Conservation (phyloP, 2,329 filamentous ascomycete genomes). For the Microcera coccophila region DNA sequence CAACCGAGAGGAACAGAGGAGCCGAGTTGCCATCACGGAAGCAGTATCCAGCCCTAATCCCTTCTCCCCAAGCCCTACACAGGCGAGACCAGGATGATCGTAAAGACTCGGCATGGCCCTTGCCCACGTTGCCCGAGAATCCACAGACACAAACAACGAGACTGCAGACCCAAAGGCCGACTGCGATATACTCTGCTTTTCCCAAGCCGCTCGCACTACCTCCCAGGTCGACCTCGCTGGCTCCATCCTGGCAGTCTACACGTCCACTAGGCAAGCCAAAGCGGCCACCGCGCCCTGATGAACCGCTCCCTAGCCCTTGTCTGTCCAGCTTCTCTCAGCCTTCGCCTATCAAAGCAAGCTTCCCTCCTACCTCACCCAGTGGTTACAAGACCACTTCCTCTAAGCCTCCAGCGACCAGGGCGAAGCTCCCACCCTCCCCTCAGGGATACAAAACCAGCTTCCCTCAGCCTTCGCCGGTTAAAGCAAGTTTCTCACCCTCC, state of each 20-base stretch:
- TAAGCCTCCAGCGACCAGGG: no score
- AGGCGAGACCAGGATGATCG: constrained; percentile 20
- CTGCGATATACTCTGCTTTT: constrained; percentile 40
- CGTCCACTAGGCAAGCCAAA: constrained; percentile 23
- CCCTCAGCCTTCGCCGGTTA: constrained; percentile 11
- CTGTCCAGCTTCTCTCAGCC: constrained; percentile 13
- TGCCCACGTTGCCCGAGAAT: constrained; percentile 25
- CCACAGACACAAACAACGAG: no score
- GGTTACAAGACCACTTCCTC: constrained; percentile 8
- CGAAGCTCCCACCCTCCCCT: no score
- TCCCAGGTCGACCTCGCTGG: constrained; percentile 26
- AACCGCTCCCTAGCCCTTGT: constrained; percentile 23
- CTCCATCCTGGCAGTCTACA: constrained; percentile 29
- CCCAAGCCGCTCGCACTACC: constrained; percentile 37
- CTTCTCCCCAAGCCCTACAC: constrained; percentile 26
- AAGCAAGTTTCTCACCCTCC: constrained; percentile 13
- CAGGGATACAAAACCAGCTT: no score
- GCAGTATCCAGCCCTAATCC: constrained; percentile 32
- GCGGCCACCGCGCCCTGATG: constrained; percentile 29
- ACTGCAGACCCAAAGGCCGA: constrained; percentile 20
- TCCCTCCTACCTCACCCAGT: constrained; percentile 15
- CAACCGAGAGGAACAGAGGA: constrained; percentile 5
- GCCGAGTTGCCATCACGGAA: constrained; percentile 21
- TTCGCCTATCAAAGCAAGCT: constrained; percentile 12
- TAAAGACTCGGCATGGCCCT: constrained; percentile 26